Percentiles rank a stretch among this genome's conserved stretches.
phyloP scores from a whole-genome alignment of 805 yeast species.

The Starmerella gropengiesseri region DNA sequence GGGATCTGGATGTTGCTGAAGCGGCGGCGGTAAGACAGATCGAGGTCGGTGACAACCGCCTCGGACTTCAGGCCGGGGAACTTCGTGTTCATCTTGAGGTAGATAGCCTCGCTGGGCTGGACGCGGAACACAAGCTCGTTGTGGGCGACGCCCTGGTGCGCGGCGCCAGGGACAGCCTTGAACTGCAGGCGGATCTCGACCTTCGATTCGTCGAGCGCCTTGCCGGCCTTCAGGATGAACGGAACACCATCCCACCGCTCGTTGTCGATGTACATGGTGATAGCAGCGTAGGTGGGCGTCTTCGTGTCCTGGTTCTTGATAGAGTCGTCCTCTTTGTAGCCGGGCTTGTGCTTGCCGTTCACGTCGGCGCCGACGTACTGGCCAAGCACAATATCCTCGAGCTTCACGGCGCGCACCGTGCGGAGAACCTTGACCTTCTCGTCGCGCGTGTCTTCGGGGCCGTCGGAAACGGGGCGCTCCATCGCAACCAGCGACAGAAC shows the following conservation, averaged over 20 bases:
- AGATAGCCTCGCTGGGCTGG: constrained; percentile 91
- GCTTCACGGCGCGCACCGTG: constrained; percentile 59
- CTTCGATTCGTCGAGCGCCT: constrained; percentile 88
- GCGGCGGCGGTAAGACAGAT: constrained; percentile 70
- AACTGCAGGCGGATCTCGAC: constrained; percentile 93
- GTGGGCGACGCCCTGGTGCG: constrained; percentile 60
- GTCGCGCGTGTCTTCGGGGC: constrained; percentile 88
- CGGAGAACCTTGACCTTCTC: constrained; percentile 90
- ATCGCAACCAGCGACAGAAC: constrained; percentile 82
- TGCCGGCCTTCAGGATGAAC: constrained; percentile 89
- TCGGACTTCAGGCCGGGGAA: constrained; percentile 81
- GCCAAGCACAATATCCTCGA: constrained; percentile 63
- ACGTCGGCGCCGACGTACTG: constrained; percentile 80
- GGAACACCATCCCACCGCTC: constrained; percentile 99
- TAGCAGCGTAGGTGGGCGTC: constrained; percentile 86
- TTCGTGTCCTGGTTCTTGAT: constrained; percentile 63
- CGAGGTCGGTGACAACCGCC: constrained; percentile 79
- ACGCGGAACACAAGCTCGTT: constrained; percentile 89
- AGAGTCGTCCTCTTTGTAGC: constrained; percentile 83
- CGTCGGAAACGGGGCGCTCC: constrained; percentile 90
- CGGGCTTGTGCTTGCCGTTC: constrained; percentile 62
- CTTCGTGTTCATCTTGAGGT: constrained; percentile 85
- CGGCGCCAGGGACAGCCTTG: constrained; percentile 53
- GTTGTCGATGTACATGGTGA: constrained; percentile 65
- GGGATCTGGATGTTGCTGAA: constrained; percentile 89